Evolutionary conservation across 2,329 filamentous ascomycete genomes (phyloP), one percentile per base, ranked within the genome.

Genomic region (Fusarium nygamai): DNA sequence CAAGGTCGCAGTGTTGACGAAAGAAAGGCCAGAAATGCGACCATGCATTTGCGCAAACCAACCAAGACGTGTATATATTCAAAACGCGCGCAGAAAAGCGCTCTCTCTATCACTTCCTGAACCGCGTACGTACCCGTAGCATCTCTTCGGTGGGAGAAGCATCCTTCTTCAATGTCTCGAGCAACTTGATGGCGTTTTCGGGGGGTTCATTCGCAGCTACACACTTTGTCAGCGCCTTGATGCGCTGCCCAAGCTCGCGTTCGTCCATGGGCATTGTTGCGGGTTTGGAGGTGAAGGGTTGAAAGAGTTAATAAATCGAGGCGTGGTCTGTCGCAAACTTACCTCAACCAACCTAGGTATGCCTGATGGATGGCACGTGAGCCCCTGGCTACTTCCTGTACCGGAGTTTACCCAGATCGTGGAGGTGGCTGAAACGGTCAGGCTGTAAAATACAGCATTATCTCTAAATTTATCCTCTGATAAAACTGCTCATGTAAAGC

Each of bases 91-190:
- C 14, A 41, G 19, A 47, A 39, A 16, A 19, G 43, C 43, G 29
- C 62, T 43, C 22, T 38, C 65, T 48, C 43, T 64, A 29, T 46
- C 29, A 50, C 61, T 58, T 48, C 43, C 44, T 31, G 20, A 60
- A 50, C 38, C 46, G 86, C 90, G 77, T 86, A 86, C 90, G 77
- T 86, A 92, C 93, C 80, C 96, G 92, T 75, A 99, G 87, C 77
- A 98, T 89, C 77, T 98, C 94, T 84, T 99, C 96, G 6, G 94
- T 96, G 16, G 95, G 93, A 53, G 90, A 89, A 41, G 96, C 92
- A 71, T 94, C 93, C 79, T 92, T 92, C 84, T 96, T 94, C 44
- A 98, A 87, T 58, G 92, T 90, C 78, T 92, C 91, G 61, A 99
- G 86, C 71, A 98, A 88, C 60, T 89, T 87, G 63, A 97, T 86